phyloP scores from a whole-genome alignment of 331 rosid species.

The Rosa hybrid region DNA sequence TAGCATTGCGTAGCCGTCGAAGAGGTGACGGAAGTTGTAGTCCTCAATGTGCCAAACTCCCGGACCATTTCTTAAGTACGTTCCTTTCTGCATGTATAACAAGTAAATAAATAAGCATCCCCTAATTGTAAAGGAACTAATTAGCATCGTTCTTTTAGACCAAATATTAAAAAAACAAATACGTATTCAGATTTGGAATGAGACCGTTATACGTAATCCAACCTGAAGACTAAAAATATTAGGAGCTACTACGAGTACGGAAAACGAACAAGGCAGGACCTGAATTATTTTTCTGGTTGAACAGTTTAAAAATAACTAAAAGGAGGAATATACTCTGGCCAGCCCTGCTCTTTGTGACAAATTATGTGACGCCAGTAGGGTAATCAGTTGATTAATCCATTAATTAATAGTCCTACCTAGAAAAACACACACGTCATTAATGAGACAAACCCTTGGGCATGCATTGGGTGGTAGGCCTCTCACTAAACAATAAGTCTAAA shows the following conservation, averaged over 20 bases:
- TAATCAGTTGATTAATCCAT: background rate
- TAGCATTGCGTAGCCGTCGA: slow-evolving; percentile 89
- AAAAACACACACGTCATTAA: background rate
- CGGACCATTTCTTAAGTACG: slow-evolving; percentile 95
- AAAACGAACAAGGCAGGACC: background rate
- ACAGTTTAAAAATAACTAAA: background rate
- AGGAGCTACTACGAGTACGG: background rate
- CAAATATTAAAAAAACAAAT: background rate
- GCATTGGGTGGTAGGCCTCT: background rate
- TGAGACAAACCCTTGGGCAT: background rate
- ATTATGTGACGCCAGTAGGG: background rate
- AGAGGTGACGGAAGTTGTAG: slow-evolving; percentile 88
- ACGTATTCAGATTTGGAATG: background rate
- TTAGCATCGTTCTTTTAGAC: background rate
- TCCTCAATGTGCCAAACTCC: slow-evolving; percentile 88
- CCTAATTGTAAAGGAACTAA: background rate
- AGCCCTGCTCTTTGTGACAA: background rate
- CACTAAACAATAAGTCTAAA: background rate
- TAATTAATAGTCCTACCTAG: background rate
- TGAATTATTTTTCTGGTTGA: background rate
- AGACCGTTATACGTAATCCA: background rate
- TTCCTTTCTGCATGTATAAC: slow-evolving; percentile 77
- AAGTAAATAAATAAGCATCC: background rate
- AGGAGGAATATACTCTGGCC: background rate
- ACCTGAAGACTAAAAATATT: background rate